Base-by-base conservation (phyloP, 495 filamentous ascomycete species). In the Aspergillus sclerotioniger region DNA sequence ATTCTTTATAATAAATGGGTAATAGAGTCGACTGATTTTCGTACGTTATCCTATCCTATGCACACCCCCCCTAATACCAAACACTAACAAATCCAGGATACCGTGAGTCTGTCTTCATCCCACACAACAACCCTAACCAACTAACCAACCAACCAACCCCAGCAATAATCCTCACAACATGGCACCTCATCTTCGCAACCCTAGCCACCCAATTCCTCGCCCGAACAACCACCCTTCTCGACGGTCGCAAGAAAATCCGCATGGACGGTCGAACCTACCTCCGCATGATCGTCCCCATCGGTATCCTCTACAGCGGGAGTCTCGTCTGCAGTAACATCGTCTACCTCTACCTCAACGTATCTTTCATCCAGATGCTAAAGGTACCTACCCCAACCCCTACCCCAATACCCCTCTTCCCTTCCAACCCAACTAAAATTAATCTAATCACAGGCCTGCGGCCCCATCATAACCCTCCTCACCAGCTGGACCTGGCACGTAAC, bases 351-450 rank as follows among this genome's bases (percentile, higher is more conserved):
- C 77, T 91, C 15, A 86, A 81, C 61, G 87, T 92, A 5, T 78
- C 87, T 25, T 92, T 92, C 70, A 90, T 90, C 64, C 89, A 92
- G 73, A 91, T 92, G 87, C 79, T 91, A 59, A 92, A 92, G 82
- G 84, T 86, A 63, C 15, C 71, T 57, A 5, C 6, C 8, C 8
- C 37, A 6, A 25, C 29, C 13, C 44, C n/a, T 1, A 25, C n/a
- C 33, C 33, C 41, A 44, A 31, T 37, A 21, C 17, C 16, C 46
- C 50, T 6, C 39, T 33, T 25, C 50, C 33, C 12, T 44, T 17
- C 17, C 32, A 39, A 39, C 5, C 35, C 15, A 13, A 39, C 10
- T 6, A 15, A n/a, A 41, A n/a, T n/a, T 41, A 41, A 25, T 5
- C 25, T 1, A 37, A 8, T 1, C 3, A 28, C 49, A 85, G 83